phyloP scores from a whole-genome alignment of 768 basidiomycete genomes.

The Lentinus brumalis region DNA sequence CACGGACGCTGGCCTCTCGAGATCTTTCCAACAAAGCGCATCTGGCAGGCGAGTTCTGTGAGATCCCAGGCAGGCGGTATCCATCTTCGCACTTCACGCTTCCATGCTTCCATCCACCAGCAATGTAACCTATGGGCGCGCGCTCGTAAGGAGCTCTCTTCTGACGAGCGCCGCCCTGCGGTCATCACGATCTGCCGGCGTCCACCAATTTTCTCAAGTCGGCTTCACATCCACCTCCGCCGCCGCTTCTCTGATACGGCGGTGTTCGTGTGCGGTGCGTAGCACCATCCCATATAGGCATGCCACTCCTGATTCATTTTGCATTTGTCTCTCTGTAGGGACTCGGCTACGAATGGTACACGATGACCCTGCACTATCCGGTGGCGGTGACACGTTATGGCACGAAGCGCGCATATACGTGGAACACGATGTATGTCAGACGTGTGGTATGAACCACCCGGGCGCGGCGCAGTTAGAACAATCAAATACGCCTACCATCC shows the following conservation, averaged over 20 bases:
- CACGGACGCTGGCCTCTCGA: neutral
- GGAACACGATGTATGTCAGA: neutral
- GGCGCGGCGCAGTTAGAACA: neutral
- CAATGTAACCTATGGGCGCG: neutral
- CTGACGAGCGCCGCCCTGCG: neutral
- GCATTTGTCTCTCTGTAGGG: neutral
- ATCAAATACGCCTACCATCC: neutral
- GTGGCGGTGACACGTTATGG: neutral
- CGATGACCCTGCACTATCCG: neutral
- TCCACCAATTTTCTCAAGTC: neutral
- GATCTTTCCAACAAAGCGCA: neutral
- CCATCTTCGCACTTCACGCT: neutral
- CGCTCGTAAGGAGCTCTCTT: neutral
- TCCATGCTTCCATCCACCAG: neutral
- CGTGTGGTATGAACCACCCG: neutral
- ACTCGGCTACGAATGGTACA: neutral
- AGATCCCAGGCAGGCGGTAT: neutral
- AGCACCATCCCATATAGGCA: neutral
- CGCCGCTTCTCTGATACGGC: neutral
- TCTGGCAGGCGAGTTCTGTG: neutral
- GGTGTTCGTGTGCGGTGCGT: neutral
- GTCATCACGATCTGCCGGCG: neutral
- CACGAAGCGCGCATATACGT: neutral
- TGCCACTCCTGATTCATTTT: too few species aligned
- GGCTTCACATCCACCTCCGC: neutral